Percentiles rank a stretch among this genome's conserved stretches.
phyloP scores from a whole-genome alignment of 805 yeast genomes.

The Candida tibetensis region DNA sequence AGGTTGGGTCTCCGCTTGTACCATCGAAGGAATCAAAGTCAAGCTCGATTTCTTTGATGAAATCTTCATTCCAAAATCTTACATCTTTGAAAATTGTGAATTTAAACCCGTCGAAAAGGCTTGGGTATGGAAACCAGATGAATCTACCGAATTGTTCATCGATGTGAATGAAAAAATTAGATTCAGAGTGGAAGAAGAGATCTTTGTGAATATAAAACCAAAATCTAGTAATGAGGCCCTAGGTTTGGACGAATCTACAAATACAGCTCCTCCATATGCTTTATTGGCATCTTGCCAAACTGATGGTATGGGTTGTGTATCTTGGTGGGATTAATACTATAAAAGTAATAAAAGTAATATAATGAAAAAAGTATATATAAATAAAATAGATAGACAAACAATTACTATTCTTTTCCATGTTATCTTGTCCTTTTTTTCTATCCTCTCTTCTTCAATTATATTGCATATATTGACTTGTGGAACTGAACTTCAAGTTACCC shows the following conservation, averaged over 20 bases:
- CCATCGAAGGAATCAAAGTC: conserved; percentile 82
- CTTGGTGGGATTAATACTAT: conserved; percentile 78
- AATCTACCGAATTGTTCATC: conserved; percentile 71
- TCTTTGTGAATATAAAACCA: conserved; percentile 82
- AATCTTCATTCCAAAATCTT: conserved; percentile 78
- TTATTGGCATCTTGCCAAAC: conserved; percentile 87
- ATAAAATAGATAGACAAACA: no score
- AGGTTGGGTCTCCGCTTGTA: conserved; percentile 90
- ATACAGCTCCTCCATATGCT: conserved; percentile 74
- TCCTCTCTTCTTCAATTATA: conserved; percentile 70
- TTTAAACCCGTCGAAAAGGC: conserved; percentile 78
- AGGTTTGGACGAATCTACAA: conserved; percentile 33
- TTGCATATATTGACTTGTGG: conserved; percentile 98
- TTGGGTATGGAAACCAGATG: conserved; percentile 90
- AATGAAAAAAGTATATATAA: not conserved
- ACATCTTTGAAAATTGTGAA: conserved; percentile 74
- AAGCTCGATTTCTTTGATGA: conserved; percentile 89
- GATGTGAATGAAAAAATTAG: conserved; percentile 91
- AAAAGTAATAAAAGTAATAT: not conserved
- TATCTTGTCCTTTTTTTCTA: no score
- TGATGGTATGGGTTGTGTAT: conserved; percentile 93
- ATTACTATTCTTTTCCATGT: no score
- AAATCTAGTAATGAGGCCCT: conserved; percentile 57
- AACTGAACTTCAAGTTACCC: conserved; percentile 96
- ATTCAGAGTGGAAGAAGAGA: conserved; percentile 86